Evolutionary conservation across 2,329 filamentous ascomycete genomes (phyloP), one percentile per base, ranked within the genome.

Genomic region (Fusarium zealandicum): DNA sequence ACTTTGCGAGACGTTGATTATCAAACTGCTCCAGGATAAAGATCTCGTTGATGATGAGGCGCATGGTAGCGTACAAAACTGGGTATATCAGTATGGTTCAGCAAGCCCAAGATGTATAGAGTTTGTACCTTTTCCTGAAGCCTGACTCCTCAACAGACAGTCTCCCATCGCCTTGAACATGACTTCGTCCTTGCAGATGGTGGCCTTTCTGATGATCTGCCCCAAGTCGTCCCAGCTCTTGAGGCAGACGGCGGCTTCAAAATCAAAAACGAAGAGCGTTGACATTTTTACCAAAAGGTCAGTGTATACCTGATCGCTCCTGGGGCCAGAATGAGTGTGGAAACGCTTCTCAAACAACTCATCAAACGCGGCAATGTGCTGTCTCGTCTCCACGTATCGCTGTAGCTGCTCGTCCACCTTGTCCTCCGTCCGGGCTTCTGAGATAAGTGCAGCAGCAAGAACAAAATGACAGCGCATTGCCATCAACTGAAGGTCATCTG

Each of bases 391-490:
- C 1, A 84, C 71, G 60, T 93, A 96, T 51, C 83, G 72, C 67
- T 88, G 83, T 4, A 85, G 69, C 70, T 85, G 77, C 18, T 68
- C 59, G 39, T 83, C 78, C 30, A 78, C 51, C 10, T 76, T 75
- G 49, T 85, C 80, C 57, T 82, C 76, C 0, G 75, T 71, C 12
- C 84, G 76, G 7, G 83, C 84, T 1, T 83, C 64, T 0, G 83
- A 78, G 2, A 83, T 69, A 4, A 82, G 70, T 0, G 78, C 77
- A 0, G 80, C 80, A 2, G 81, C 78, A 4, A 80, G 76, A 51
- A 95, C 78, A 63, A 92, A 96, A 51, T 90, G 77, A 68, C 90
- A 92, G 27, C 90, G 85, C 52, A 92, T 80, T 14, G 78, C 76
- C 28, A 88, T 87, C 7, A 89, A 73, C 4, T 73, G 72, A 5